Conservation (phyloP, 83 land plant genomes). For the Thuja plicata region DNA sequence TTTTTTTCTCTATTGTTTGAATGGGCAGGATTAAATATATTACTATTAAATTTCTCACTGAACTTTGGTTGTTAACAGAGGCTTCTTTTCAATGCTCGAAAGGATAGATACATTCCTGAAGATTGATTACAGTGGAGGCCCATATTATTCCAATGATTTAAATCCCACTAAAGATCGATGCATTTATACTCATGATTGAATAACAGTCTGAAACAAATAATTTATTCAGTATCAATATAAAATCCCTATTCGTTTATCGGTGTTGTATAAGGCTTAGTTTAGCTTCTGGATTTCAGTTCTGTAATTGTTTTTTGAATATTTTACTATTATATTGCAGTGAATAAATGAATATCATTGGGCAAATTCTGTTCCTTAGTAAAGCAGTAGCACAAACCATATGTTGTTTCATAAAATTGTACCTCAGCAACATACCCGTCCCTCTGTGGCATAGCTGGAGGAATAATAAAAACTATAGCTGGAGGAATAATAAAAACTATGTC, state of each 20-base stretch:
- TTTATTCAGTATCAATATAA: background rate
- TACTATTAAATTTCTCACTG: background rate
- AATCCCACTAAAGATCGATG: background rate
- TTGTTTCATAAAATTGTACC: background rate
- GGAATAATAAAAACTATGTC: background rate
- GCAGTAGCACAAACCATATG: background rate
- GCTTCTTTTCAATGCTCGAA: constrained; percentile 81
- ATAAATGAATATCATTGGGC: background rate
- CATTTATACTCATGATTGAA: background rate
- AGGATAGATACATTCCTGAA: constrained; percentile 77
- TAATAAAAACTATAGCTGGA: background rate
- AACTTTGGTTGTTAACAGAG: constrained; percentile 54
- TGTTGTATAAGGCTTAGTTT: background rate
- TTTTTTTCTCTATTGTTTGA: background rate
- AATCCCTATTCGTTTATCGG: background rate
- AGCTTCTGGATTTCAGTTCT: background rate
- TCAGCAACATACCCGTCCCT: background rate
- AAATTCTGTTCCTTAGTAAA: background rate
- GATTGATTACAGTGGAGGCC: constrained; percentile 37
- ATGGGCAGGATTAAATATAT: background rate
- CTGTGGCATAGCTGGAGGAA: background rate
- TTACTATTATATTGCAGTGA: background rate
- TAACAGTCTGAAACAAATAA: background rate
- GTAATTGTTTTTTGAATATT: background rate
- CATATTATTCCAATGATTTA: background rate